Evolutionary conservation across 192 early-diverging fungal species (phyloP), one percentile per base, ranked within the genome.

Genomic region (Mortierella hygrophila): DNA sequence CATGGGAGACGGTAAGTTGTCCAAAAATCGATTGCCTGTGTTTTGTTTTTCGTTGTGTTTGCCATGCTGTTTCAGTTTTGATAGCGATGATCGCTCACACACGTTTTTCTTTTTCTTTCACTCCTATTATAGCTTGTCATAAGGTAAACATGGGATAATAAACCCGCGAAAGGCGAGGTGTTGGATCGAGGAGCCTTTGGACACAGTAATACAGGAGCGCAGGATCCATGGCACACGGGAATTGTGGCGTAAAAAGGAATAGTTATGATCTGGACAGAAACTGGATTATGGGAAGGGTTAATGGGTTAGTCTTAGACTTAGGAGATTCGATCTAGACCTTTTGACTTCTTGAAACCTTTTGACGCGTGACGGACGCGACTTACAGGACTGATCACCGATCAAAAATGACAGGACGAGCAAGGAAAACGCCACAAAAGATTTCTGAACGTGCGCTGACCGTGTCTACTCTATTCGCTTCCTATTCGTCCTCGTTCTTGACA

Each of bases 1-100:
- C 6, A 68, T 84, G 40, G 82, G 82, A 21, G 82, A 84, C 79
- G 82, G 82, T 84, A 79, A 82, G 79, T 52, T 11, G 38, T 21
- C 20, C 20, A 21, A 21, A 3, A 20, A 21, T 52, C 20, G 49
- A 20, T 52, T 7, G 4, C 18, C 5, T 52, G 40, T n/a, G 21
- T 3, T 32, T 37, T 29, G 3, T 32, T n/a, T 32, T 29, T 38
- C 6, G 23, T 13, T 75, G 41, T 69, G 7, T 11, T 18, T 4
- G 18, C 40, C 29, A 26, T 55, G 40, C 26, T 55, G 20, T 57
- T 7, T 46, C 11, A 32, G 23, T 15, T 70, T 38, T 47, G 32
- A 70, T 32, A 44, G 38, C 68, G 16, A 52, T 55, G 9, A 32
- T 57, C 9, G 21, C 74, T 55, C 29, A 38, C 52, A 32, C 47